Evolutionary conservation across 2,329 filamentous ascomycete genomes (phyloP).

Genomic region (Rachicladosporium sp.): DNA sequence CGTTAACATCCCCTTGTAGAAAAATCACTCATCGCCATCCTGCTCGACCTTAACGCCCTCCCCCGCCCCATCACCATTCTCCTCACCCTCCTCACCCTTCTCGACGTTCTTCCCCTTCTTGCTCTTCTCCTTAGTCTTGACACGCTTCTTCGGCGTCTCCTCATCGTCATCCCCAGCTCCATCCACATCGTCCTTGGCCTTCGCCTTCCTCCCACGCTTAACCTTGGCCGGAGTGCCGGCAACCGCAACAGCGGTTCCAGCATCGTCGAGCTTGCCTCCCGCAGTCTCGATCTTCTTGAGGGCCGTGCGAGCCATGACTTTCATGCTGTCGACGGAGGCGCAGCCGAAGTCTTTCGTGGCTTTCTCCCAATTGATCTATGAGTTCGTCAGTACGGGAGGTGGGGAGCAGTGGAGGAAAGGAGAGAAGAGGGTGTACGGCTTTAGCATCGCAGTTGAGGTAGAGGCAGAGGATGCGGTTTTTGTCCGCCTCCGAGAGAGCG

Average conservation of each 20-base stretch:
- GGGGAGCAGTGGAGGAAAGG: not conserved
- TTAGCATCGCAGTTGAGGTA: constrained; percentile 13
- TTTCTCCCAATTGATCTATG: constrained; percentile 18
- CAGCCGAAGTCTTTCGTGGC: constrained; percentile 16
- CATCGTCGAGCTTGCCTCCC: constrained; percentile 9
- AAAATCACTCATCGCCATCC: no score
- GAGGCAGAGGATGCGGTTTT: constrained; percentile 18
- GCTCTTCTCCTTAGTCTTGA: no score
- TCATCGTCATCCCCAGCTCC: no score
- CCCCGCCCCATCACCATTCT: no score
- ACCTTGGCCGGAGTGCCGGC: not conserved
- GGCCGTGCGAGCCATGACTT: constrained; percentile 8
- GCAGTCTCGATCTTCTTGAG: constrained; percentile 20
- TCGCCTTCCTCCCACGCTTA: no score
- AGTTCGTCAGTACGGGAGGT: constrained; percentile 1
- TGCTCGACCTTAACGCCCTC: no score
- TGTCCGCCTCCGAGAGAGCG: constrained; percentile 17
- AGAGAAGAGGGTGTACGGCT: constrained; percentile 1
- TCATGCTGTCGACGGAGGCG: constrained; percentile 16
- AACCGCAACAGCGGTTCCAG: not conserved
- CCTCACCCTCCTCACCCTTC: no score
- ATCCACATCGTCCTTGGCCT: no score
- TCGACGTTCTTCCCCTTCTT: no score
- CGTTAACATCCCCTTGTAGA: no score
- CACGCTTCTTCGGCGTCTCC: no score